Base-by-base conservation (phyloP, 768 basidiomycete genomes). In the Hygrocybe coccinea region DNA sequence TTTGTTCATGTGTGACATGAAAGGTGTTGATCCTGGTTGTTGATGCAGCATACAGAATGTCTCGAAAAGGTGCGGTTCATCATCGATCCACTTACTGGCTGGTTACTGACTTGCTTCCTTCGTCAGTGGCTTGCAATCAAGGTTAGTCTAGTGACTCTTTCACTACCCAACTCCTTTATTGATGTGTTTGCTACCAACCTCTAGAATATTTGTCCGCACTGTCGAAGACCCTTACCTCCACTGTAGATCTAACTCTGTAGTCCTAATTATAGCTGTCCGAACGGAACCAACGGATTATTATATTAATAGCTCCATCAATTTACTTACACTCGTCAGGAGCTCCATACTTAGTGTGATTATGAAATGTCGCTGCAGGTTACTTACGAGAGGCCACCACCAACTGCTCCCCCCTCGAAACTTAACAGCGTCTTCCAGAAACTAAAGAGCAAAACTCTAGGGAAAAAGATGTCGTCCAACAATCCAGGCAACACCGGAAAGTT, bases 191-290 rank as follows among this genome's bases (percentile, higher is more conserved):
- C n/a, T n/a, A n/a, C n/a, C n/a, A n/a, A n/a, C 12, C 39, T 36
- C 21, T 57, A 91, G 88, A 93, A 90, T 59, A 92, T 94, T 38
- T 95, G 92, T 65, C 91, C 92, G n/a, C 85, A 92, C 57, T 93
- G 92, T 70, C 86, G 91, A 58, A 75, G 91, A 57, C 85, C 87
- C 15, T 67, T 95, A 46, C 91, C 92, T 9, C 89, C 91, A 1
- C 72, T 94, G 41, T 94, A 73, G 75, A 35, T 29, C n/a, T n/a
- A n/a, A n/a, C n/a, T n/a, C n/a, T n/a, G n/a, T n/a, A n/a, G n/a
- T n/a, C n/a, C n/a, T n/a, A n/a, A n/a, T n/a, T n/a, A n/a, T n/a
- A n/a, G n/a, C n/a, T n/a, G n/a, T n/a, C n/a, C n/a, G n/a, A n/a
- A n/a, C n/a, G n/a, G n/a, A n/a, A n/a, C n/a, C n/a, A n/a, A n/a